Base-by-base conservation (phyloP, 2,329 filamentous ascomycete species). In the Verticillium zaregamsianum region DNA sequence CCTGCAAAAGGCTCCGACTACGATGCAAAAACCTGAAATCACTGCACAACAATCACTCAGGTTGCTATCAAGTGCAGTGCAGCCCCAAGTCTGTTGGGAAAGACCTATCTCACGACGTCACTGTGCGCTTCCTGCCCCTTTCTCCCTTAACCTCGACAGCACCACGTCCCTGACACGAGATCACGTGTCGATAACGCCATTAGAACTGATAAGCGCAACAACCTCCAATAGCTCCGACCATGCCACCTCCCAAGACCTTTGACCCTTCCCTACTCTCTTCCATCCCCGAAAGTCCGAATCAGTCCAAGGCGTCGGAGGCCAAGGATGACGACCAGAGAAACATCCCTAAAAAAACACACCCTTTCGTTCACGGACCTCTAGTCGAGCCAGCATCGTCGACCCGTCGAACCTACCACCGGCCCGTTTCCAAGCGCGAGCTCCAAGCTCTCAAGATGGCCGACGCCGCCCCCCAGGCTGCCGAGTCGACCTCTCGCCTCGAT, bases 151-250 rank as follows among this genome's bases (percentile, higher is more conserved):
- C 12, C 55, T 35, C 14, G 12, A 32, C 25, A 49, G 55, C 17
- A 61, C 59, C 63, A 63, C 58, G 20, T 12, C 12, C 59, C 28
- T 32, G 40, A 31, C 45, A 23, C 23, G 11, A 40, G 12, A 31
- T 65, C 64, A 65, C 64, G 64, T 65, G 64, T 20, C 0, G 61
- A 65, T 65, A 63, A 40, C 37, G 31, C 40, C 17, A 54, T 52
- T 20, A 17, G 15, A 49, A 28, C 25, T 59, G 64, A 65, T 65
- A 63, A 64, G 64, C 3, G 0, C 1, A 20, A 57, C 62, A 37
- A 54, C 61, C 63, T 49, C 45, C 45, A 52, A 52, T 20, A 52
- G 32, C 58, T 58, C 59, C 62, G 60, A 64, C 62, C 55, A 63
- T 63, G 64, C 56, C 64, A 45, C 55, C 45, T 25, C 23, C 45